A percentile compares a stretch with the other conserved stretches of the same genome.
Evolutionary conservation across 208 protist genomes (phyloP).

Genomic region (Trypanosoma boissoni): DNA sequence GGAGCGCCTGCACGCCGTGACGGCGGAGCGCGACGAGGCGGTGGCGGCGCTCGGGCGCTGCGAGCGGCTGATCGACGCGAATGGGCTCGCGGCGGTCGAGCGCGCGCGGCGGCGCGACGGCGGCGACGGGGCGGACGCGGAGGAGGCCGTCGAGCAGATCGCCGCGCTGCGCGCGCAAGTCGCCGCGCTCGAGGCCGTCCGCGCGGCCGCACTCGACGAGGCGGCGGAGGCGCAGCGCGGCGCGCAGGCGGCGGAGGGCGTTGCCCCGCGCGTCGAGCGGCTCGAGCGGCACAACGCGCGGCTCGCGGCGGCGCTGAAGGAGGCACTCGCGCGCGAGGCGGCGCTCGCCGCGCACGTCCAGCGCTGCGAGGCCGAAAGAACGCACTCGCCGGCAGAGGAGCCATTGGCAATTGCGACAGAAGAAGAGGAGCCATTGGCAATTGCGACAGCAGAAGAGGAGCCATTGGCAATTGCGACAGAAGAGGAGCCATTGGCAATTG

Average conservation of each 20-base stretch:
- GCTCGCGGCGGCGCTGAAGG: conserved; percentile 34
- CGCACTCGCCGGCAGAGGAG: background rate
- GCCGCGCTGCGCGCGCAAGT: conserved; percentile 51
- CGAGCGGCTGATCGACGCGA: conserved; percentile 64
- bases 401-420: background rate
- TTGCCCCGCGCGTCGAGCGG: conserved; percentile 9
- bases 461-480: background rate
- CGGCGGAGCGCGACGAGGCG: conserved; percentile 41
- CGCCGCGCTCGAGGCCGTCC: conserved; percentile 20
- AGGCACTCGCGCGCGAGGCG: conserved; percentile 37
- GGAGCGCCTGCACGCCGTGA: conserved; percentile 34
- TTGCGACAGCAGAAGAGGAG: background rate
- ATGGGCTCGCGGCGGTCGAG: conserved; percentile 71
- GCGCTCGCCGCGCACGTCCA: conserved; percentile 35
- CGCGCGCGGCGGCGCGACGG: conserved; percentile 60
- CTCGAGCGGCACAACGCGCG: conserved; percentile 41
- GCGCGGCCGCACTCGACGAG: conserved; percentile 24
- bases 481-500: background rate
- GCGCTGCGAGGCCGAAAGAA: conserved; percentile 28
- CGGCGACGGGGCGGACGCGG: conserved; percentile 63
- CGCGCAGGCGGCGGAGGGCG: background rate
- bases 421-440: background rate
- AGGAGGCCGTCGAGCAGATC: conserved; percentile 66
- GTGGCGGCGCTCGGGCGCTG: conserved; percentile 34
- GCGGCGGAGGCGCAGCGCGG: conserved; percentile 27